Evolutionary conservation across 495 filamentous ascomycete species (phyloP), one percentile per base, ranked within the genome.

Genomic region (Jackrogersella minutella): DNA sequence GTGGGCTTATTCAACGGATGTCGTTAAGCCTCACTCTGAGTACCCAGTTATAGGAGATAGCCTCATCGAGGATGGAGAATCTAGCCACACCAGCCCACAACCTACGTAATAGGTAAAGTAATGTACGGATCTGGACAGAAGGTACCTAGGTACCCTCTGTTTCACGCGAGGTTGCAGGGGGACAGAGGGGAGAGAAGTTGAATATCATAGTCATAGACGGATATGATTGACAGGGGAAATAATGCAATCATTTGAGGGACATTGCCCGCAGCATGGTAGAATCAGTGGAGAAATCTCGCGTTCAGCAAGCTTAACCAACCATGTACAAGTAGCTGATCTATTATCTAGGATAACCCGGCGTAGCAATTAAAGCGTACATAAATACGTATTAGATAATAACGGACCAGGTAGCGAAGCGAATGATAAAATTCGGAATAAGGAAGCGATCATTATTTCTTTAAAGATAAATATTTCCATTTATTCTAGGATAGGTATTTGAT

Each of bases 371-470:
- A 46, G 17, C 40, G 22, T 21, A 10, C 7, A 21, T 43, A 11
- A 5, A 22, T n/a, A n/a, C n/a, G n/a, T n/a, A n/a, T n/a, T n/a
- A n/a, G n/a, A n/a, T n/a, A n/a, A n/a, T n/a, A n/a, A n/a, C n/a
- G n/a, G n/a, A n/a, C n/a, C n/a, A 9, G 24, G 14, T 41, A 26
- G 11, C 21, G 33, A 47, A 13, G 31, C n/a, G 13, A 40, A 39
- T 50, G 11, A 40, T 59, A 28, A 10, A 19, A 59, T 16, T 66
- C 14, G 22, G 55, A 53, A 59, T 34, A 49, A 47, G 36, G 28
- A 55, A 62, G 43, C 36, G 57, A 57, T 67, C 44, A 31, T 33
- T 53, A 62, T 67, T 52, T 50, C 33, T 26, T 17, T n/a, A 21
- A 26, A 24, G n/a, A 46, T 6, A 5, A 24, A 11, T 8, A 26